Evolutionary conservation across 306 rosid genomes (phyloP).

Genomic region (Trifolium repens): DNA sequence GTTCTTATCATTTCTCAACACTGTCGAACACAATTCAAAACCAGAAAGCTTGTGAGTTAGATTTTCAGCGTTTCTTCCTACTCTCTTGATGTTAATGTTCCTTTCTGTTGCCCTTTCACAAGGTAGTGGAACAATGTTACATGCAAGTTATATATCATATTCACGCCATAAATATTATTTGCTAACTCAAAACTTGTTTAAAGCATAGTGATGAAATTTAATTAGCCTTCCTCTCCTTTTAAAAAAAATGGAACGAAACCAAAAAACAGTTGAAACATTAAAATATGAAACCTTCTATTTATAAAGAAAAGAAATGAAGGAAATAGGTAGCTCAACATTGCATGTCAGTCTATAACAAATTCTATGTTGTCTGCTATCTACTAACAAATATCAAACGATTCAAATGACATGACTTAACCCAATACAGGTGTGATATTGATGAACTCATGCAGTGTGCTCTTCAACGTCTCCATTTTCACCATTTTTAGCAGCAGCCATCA

Average conservation of each 20-base stretch:
- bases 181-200: constrained; percentile 17
- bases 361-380: constrained; percentile 27
- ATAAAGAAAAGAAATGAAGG: constrained; percentile 39
- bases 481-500: constrained; percentile 70
- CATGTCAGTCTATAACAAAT: constrained; percentile 33
- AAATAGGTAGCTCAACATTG: constrained; percentile 34
- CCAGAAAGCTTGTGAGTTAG: not conserved
- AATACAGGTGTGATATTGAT: constrained; percentile 8
- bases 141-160: not conserved
- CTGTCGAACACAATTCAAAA: not conserved
- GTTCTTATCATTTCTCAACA: too few species aligned
- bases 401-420: constrained; percentile 33
- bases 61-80: not conserved
- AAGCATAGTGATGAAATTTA: not conserved
- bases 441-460: constrained; percentile 49
- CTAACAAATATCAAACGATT: constrained; percentile 36
- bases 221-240: not conserved
- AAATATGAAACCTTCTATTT: constrained; percentile 31
- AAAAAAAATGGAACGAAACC: not conserved
- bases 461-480: constrained; percentile 59
- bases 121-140: not conserved
- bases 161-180: not conserved
- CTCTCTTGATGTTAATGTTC: too few species aligned
- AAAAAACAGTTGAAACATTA: not conserved
- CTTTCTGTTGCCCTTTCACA: not conserved